Base-by-base conservation (phyloP, 495 filamentous ascomycete species). In the Gamarada debralockiae region DNA sequence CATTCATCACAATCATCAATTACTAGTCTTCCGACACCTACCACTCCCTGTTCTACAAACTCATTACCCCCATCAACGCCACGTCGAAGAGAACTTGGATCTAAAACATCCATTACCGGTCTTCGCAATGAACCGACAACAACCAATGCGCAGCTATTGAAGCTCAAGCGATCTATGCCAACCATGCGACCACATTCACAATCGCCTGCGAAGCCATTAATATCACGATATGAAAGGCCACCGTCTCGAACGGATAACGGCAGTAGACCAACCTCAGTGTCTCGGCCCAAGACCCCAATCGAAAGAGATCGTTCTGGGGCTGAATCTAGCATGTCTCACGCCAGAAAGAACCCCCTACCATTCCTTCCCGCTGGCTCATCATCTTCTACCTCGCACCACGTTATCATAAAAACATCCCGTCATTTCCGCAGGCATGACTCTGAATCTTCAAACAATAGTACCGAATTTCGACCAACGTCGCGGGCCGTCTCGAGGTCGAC, bases 121-220 rank as follows among this genome's bases (percentile, higher is more conserved):
- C 65, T 79, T 20, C 68, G 72, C 34, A 69, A 63, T 41, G 84
- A 88, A 57, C 79, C 80, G 4, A 86, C 83, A 23, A 85, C 86
- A 12, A 85, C 85, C 13, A 83, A 73, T 62, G 79, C 85, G 21
- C 87, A 93, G 56, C 69, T 89, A 24, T 73, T 97, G 31, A 84
- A 83, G 64, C 71, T 89, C 23, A 97, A 97, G 72, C 82, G 91
- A 44, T 97, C 95, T 6, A 78, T 95, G 69, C 90, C 93, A 21
- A 82, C 79, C 21, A 86, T 96, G 72, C 78, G 87, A 45, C 73
- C 72, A 47, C 59, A 69, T 25, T 63, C 65, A 22, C 74, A 77
- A 40, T 68, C 69, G 24, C 71, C 72, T 24, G 67, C 59, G 5
- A 75, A 77, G 34, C 62, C 66, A 62, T 60, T 64, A 18, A 52